Base-by-base conservation (phyloP, 2,329 filamentous ascomycete genomes). In the Orbilia blumenaviensis region DNA sequence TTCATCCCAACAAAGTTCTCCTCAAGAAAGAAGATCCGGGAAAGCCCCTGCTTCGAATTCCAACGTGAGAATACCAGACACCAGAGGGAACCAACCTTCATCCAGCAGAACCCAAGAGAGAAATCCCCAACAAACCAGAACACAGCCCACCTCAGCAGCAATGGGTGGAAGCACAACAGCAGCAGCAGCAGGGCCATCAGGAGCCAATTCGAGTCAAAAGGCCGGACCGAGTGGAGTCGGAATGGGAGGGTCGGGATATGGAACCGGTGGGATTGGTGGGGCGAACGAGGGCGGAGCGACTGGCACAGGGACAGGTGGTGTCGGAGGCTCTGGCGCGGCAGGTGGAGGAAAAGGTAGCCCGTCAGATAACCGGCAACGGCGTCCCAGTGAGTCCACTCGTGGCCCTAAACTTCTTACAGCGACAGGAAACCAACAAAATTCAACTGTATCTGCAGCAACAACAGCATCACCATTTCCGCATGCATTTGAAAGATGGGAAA, bases 401-500 rank as follows among this genome's bases (percentile, higher is more conserved):
- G 66, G 66, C 50, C 72, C 72, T 76, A 79, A 78, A 62, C 60
- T 77, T 41, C 82, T 75, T 71, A 77, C 72, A 66, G 68, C 60
- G 58, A 61, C 72, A 69, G 72, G 72, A 77, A 69, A 77, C 66
- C 72, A 77, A 77, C 72, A 46, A 71, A 76, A 64, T 27, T 63
- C 72, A 71, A 60, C 64, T 38, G 32, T 71, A 16, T 69, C 72
- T 50, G 72, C 72, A 77, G 63, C 71, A 38, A 81, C 66, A 81
- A 83, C 72, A 82, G 81, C 16, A 83, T 82, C 8, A 81, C 82
- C 2, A 0, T 98, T 99, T 79, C 95, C 95, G 0, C 95, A 98
- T 83, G 95, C 95, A 0, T 99, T 99, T 81, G 94, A 99, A 83
- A 88, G 95, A 75, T 99, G 95, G 95, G 95, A 99, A 82, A 94